Percentiles rank a stretch among this genome's conserved stretches.
Conservation (phyloP, 805 yeast genomes). For the Ogataea ramenticola region DNA sequence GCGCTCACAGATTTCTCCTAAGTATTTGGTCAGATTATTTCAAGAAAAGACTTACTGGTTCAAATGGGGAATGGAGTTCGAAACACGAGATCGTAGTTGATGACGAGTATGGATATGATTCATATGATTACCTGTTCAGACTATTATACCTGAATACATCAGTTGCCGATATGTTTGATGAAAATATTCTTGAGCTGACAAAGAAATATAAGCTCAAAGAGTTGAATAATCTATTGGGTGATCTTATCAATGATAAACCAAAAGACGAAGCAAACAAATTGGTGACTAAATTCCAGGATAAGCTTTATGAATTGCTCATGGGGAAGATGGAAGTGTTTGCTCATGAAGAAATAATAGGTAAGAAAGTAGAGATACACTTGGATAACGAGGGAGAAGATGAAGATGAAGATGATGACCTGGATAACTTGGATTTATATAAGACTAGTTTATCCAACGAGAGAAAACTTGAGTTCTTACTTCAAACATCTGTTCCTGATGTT, state of each 20-base stretch:
- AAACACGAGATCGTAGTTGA: constrained; percentile 10
- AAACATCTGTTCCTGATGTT: constrained; percentile 36
- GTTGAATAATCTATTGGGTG: constrained; percentile 19
- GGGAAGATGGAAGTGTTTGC: constrained; percentile 27
- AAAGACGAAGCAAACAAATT: constrained; percentile 12
- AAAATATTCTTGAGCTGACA: constrained; percentile 22
- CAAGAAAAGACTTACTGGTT: constrained; percentile 25
- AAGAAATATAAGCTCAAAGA: constrained; percentile 30
- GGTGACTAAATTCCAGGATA: constrained; percentile 26
- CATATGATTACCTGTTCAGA: constrained; percentile 26
- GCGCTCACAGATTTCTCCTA: constrained; percentile 35
- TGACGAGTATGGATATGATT: constrained; percentile 13
- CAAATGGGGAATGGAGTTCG: neutral
- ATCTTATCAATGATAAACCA: neutral
- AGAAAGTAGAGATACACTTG: constrained; percentile 5
- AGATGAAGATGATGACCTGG: constrained; percentile 1
- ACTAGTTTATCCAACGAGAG: constrained; percentile 13
- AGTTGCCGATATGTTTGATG: constrained; percentile 24
- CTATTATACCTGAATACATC: constrained; percentile 19
- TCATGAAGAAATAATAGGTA: constrained; percentile 15
- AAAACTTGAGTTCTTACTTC: constrained; percentile 13
- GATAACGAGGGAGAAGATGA: neutral
- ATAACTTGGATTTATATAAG: neutral
- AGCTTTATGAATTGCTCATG: constrained; percentile 30
- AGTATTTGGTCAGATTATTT: constrained; percentile 11